Conservation (phyloP, 805 yeast genomes). For the Suhomyces sp. region DNA sequence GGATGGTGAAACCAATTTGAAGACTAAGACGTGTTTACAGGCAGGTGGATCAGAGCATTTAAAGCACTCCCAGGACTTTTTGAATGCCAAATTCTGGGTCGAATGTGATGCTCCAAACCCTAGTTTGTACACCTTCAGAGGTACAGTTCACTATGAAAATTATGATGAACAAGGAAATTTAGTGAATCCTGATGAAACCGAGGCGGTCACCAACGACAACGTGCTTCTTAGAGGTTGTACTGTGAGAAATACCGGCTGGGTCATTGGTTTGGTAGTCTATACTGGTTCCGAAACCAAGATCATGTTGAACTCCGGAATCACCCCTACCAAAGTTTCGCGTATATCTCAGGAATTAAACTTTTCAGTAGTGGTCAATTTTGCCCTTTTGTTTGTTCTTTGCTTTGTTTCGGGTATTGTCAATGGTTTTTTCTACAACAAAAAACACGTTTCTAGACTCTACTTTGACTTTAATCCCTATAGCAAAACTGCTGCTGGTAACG, state of each 20-base stretch:
- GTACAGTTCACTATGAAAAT: conserved; percentile 55
- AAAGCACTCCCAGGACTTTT: conserved; percentile 57
- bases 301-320: conserved; percentile 75
- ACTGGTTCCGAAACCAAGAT: conserved; percentile 80
- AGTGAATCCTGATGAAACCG: conserved; percentile 44
- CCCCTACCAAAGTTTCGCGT: conserved; percentile 75
- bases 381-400: conserved; percentile 62
- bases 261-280: conserved; percentile 68
- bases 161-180: conserved; percentile 28
- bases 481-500: conserved; percentile 62
- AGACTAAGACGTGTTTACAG: conserved; percentile 51
- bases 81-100: conserved; percentile 54
- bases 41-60: conserved; percentile 48
- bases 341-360: conserved; percentile 70
- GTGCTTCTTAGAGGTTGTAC: conserved; percentile 70
- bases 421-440: conserved; percentile 57
- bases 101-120: conserved; percentile 75
- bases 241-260: conserved; percentile 83
- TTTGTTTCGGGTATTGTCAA: conserved; percentile 67
- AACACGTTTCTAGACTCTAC: conserved; percentile 51
- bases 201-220: conserved; percentile 68
- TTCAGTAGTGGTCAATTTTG: conserved; percentile 66
- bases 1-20: conserved; percentile 56
- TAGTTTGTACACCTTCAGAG: conserved; percentile 62
- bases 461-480: conserved; percentile 73